A percentile compares a stretch with the other conserved stretches of the same genome.
These are phyloP conservation scores for Tribonema minus DNA, from an alignment of 108 stramenopile genomes.

Conservation along the genomic window DNA sequence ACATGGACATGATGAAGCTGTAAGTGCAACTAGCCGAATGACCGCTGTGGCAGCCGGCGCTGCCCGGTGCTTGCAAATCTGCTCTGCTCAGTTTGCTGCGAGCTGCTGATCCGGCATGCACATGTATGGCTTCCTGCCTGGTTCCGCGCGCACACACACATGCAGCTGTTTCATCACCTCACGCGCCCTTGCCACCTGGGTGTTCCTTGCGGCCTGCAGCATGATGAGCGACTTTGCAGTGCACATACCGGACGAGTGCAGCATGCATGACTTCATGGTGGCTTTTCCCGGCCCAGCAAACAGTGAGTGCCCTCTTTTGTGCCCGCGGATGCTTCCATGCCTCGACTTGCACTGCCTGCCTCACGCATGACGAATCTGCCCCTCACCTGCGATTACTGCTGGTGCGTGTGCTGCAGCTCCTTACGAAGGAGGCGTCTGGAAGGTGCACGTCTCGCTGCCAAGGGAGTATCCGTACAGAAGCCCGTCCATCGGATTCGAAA, in stretches of 20 bases:
- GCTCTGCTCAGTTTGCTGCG: too few species aligned
- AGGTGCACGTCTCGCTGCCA: conserved; percentile 55
- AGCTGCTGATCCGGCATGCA: too few species aligned
- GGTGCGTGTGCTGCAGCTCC: conserved; percentile 27
- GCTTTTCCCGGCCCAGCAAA: conserved; percentile 47
- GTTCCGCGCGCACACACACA: background rate
- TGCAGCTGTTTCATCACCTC: background rate
- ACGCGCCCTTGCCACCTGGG: background rate
- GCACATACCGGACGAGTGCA: conserved; percentile 49
- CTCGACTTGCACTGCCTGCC: background rate
- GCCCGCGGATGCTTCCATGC: background rate
- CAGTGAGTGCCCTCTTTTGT: conserved; percentile 21
- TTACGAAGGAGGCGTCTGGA: conserved; percentile 54
- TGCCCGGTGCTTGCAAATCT: too few species aligned
- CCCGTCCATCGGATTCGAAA: conserved; percentile 57
- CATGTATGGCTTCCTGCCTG: background rate
- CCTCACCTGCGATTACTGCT: background rate
- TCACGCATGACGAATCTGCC: background rate
- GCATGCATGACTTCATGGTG: conserved; percentile 52
- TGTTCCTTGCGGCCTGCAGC: background rate
- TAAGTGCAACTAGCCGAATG: conserved; percentile 14
- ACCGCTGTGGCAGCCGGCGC: too few species aligned
- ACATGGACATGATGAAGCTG: conserved; percentile 53
- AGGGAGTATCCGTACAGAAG: conserved; percentile 56
- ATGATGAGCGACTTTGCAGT: conserved; percentile 59